These are phyloP conservation scores for Amylostereum areolatum DNA, from an alignment of 1,284 basidiomycete species.

Conservation along the genomic window DNA sequence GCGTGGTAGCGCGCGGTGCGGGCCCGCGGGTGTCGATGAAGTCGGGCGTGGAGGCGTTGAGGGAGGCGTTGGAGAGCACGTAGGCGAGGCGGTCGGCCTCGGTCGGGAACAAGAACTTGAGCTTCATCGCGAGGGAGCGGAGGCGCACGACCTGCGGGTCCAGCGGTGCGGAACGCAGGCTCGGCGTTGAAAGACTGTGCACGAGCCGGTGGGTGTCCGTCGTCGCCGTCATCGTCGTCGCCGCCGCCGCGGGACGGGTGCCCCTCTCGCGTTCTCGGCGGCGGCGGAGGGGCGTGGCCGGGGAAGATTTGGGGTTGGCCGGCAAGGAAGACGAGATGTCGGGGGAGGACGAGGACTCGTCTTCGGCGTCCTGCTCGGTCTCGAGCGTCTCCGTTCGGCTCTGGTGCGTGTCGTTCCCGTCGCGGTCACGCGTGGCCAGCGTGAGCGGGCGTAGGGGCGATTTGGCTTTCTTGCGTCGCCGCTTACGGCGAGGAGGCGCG, in stretches of 20 bases:
- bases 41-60: constrained; percentile 26
- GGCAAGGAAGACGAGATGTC: constrained; percentile 15
- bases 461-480: constrained; percentile 39
- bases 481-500: constrained; percentile 38
- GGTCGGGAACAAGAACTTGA: constrained; percentile 51
- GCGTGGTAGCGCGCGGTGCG: constrained; percentile 20
- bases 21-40: constrained; percentile 50
- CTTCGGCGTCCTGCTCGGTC: constrained; percentile 21
- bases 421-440: constrained; percentile 17
- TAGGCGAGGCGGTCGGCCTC: constrained; percentile 40
- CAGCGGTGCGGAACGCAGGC: constrained; percentile 32
- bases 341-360: constrained; percentile 28
- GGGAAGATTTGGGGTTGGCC: constrained; percentile 24
- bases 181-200: constrained; percentile 40
- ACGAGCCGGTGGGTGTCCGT: constrained; percentile 19
- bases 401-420: constrained; percentile 16
- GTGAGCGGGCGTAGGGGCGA: constrained; percentile 17
- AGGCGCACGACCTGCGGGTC: constrained; percentile 47
- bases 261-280: not conserved
- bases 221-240: constrained; percentile 10
- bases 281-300: constrained; percentile 27
- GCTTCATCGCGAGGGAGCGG: constrained; percentile 47
- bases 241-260: not conserved
- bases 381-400: constrained; percentile 15
- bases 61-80: constrained; percentile 37